Evolutionary conservation across 1,284 basidiomycete genomes (phyloP).

Genomic region (Leccinum fuscescens): DNA sequence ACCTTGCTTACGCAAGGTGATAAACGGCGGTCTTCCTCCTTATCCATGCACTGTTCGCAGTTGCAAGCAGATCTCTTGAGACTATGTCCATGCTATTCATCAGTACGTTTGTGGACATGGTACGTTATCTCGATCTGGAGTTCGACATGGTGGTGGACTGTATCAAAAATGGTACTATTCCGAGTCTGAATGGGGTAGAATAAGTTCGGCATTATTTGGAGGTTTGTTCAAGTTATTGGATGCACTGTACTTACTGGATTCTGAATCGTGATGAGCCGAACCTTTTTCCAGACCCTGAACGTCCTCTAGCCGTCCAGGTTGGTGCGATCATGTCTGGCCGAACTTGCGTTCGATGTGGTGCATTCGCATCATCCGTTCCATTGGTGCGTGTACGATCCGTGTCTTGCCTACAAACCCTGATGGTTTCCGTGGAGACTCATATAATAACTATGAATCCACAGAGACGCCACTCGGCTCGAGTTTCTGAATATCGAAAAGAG

Average conservation of each 20-base stretch:
- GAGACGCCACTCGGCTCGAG: background rate
- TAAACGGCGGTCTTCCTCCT: background rate
- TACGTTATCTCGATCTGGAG: no score
- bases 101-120: no score
- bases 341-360: background rate
- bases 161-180: no score
- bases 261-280: background rate
- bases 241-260: background rate
- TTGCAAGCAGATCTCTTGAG: no score
- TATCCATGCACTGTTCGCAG: background rate
- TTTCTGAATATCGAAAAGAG: background rate
- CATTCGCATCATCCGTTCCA: constrained; percentile 10
- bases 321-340: constrained; percentile 4
- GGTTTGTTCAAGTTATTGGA: background rate
- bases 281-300: constrained; percentile 5
- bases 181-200: constrained; percentile 3
- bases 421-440: background rate
- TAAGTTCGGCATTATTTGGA: constrained; percentile 12
- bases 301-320: constrained; percentile 8
- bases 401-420: background rate
- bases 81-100: no score
- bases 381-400: background rate
- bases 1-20: no score
- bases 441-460: background rate
- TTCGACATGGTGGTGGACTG: no score